Evolutionary conservation across 331 rosid genomes (phyloP).

Genomic region (Spiraea crenata): DNA sequence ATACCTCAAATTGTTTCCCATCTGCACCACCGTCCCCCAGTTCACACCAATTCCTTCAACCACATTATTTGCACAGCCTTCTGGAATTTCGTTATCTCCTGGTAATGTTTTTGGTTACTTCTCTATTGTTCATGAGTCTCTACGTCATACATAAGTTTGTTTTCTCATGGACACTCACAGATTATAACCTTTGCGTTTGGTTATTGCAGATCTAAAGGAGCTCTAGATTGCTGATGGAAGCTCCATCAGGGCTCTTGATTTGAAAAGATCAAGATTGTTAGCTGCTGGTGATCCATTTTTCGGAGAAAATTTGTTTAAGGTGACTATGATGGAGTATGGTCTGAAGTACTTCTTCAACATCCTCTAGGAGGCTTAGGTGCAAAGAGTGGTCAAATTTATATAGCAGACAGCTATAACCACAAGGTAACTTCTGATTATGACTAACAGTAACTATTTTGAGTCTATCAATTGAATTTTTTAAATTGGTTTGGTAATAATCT

Average conservation of each 20-base stretch:
- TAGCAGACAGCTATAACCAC: slow-evolving; percentile 94
- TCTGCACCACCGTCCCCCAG: too few species aligned
- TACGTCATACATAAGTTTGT: background rate
- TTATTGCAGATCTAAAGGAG: slow-evolving; percentile 54
- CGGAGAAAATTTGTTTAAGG: slow-evolving; percentile 88
- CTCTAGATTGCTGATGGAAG: slow-evolving; percentile 88
- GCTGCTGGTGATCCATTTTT: slow-evolving; percentile 88
- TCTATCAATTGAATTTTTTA: background rate
- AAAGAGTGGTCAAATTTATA: slow-evolving; percentile 65
- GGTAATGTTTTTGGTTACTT: slow-evolving; percentile 48
- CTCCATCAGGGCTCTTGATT: slow-evolving; percentile 79
- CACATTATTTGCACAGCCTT: slow-evolving; percentile 95
- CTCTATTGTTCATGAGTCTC: slow-evolving; percentile 17
- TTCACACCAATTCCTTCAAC: too few species aligned
- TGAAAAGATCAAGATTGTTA: slow-evolving; percentile 76
- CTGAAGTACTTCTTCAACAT: slow-evolving; percentile 93
- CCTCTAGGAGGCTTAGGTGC: slow-evolving; percentile 80
- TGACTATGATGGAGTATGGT: slow-evolving; percentile 89
- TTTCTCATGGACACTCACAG: slow-evolving; percentile 10
- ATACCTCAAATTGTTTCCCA: too few species aligned
- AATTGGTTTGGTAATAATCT: too few species aligned
- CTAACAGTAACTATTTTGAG: background rate
- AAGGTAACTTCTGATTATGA: slow-evolving; percentile 59
- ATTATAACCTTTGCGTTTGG: slow-evolving; percentile 23
- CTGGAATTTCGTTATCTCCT: slow-evolving; percentile 85